Conservation (phyloP, 768 basidiomycete species). For the Hortiboletus flavorubellus region DNA sequence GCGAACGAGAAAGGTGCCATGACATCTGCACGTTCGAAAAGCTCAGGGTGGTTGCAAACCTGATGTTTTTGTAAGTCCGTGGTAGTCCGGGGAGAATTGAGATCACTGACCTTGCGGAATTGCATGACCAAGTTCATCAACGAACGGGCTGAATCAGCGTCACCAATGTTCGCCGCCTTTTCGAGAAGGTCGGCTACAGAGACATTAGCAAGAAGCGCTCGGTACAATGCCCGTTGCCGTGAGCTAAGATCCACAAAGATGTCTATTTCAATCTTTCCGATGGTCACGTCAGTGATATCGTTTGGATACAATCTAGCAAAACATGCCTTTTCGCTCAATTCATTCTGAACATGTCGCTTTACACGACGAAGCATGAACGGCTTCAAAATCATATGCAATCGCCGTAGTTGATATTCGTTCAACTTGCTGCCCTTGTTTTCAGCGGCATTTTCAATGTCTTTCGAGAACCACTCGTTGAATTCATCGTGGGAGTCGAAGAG, state of each 20-base stretch:
- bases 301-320: conserved; percentile 43
- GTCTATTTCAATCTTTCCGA: conserved; percentile 89
- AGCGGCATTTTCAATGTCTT: conserved; percentile 94
- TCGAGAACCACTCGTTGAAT: conserved; percentile 99
- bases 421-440: conserved; percentile 90
- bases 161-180: conserved; percentile 88
- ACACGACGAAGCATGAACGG: conserved; percentile 98
- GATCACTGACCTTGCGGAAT: conserved; percentile 78
- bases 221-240: conserved; percentile 87
- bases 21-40: conserved; percentile 97
- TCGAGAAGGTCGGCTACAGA: conserved; percentile 92
- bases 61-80: conserved; percentile 26
- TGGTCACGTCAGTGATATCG: conserved; percentile 77
- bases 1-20: conserved; percentile 90
- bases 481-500: conserved; percentile 99
- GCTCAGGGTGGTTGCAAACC: conserved; percentile 98
- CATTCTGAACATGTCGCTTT: conserved; percentile 99
- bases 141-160: conserved; percentile 87
- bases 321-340: conserved; percentile 93
- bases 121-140: conserved; percentile 99
- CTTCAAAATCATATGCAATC: conserved; percentile 97
- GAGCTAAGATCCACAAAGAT: conserved; percentile 93
- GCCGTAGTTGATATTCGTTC: conserved; percentile 91
- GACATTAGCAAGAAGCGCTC: conserved; percentile 85
- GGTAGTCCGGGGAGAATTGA: neutral